These are phyloP conservation scores for Olyra latifolia DNA, from an alignment of 176 grass and related monocot species.

Conservation along the genomic window DNA sequence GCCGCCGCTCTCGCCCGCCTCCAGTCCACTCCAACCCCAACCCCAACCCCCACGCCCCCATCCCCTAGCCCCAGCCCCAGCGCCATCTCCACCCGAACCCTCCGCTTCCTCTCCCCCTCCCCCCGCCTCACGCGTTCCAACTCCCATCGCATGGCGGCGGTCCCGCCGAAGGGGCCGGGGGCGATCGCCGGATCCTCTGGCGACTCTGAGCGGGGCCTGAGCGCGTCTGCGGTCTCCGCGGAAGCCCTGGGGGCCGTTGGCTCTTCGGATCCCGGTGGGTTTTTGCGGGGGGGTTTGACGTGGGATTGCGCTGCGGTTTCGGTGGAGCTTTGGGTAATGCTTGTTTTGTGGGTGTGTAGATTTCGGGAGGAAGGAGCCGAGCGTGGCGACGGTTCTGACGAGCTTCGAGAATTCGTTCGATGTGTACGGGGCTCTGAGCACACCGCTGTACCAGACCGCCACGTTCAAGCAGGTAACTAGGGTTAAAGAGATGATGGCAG, in stretches of 20 bases:
- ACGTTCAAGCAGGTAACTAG: slow-evolving; percentile 90
- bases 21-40: neutral
- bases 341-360: slow-evolving; percentile 15
- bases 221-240: slow-evolving; percentile 13
- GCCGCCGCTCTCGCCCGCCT: slow-evolving; percentile 27
- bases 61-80: neutral
- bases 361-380: slow-evolving; percentile 60
- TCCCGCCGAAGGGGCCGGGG: neutral
- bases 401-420: slow-evolving; percentile 90
- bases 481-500: neutral
- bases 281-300: neutral
- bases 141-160: slow-evolving; percentile 26
- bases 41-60: neutral
- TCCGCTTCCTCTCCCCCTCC: neutral
- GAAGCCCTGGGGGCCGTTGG: neutral
- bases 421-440: slow-evolving; percentile 73
- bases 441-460: slow-evolving; percentile 95
- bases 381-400: slow-evolving; percentile 76
- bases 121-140: slow-evolving; percentile 18
- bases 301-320: neutral
- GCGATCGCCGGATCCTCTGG: slow-evolving; percentile 26
- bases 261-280: slow-evolving; percentile 33
- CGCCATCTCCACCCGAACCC: neutral
- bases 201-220: slow-evolving; percentile 29
- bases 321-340: neutral